These are phyloP conservation scores for Apophysomyces ossiformis DNA, from an alignment of 371 early-diverging fungal species.

Conservation along the genomic window DNA sequence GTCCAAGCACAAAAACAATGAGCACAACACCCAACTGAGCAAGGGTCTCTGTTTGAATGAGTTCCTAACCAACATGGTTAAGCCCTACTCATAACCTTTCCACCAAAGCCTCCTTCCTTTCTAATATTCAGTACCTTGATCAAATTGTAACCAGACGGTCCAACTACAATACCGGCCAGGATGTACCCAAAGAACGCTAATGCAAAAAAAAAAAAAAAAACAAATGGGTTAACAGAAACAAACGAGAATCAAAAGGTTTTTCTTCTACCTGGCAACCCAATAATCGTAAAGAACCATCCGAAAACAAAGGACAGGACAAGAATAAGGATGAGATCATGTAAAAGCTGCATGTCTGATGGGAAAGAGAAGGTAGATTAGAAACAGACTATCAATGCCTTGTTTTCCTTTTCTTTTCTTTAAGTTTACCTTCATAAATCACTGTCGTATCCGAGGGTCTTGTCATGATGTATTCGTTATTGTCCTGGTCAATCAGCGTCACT, in stretches of 20 bases:
- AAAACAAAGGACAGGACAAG: slow-evolving; percentile 51
- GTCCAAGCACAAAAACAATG: slow-evolving; percentile 64
- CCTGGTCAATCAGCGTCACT: slow-evolving; percentile 52
- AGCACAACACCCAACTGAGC: slow-evolving; percentile 64
- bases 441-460: slow-evolving; percentile 59
- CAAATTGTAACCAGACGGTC: slow-evolving; percentile 56
- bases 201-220: too few relatives aligned
- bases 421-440: slow-evolving; percentile 54
- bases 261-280: slow-evolving; percentile 51
- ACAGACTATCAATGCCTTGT: neutral
- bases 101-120: slow-evolving; percentile 3
- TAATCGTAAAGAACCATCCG: slow-evolving; percentile 48
- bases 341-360: slow-evolving; percentile 50
- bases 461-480: slow-evolving; percentile 61
- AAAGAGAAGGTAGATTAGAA: neutral
- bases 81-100: slow-evolving; percentile 12
- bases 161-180: slow-evolving; percentile 59
- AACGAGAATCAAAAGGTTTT: too few relatives aligned
- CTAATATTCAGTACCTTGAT: slow-evolving; percentile 43
- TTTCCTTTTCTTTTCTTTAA: neutral
- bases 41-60: slow-evolving; percentile 61
- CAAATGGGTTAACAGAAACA: slow-evolving; percentile 1
- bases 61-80: slow-evolving; percentile 30
- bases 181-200: slow-evolving; percentile 68
- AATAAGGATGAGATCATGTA: slow-evolving; percentile 61